Base-by-base conservation (phyloP, 73 alveolate species). In the Diophrys appendiculata region DNA sequence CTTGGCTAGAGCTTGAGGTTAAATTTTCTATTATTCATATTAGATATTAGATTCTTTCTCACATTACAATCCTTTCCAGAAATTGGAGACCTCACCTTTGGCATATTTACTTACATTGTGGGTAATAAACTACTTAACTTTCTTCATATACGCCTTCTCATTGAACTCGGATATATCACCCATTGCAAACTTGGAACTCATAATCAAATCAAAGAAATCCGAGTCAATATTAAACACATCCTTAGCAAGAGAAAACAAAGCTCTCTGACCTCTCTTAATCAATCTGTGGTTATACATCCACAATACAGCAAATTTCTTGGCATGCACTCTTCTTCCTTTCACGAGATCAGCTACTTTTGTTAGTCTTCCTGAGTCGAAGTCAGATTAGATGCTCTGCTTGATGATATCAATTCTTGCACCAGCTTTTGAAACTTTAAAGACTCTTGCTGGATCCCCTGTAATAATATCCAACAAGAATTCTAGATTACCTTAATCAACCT, bases 201-300 rank as follows among this genome's bases (percentile, higher is more conserved):
- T 52, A 8, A 73, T 24, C 5, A 52, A 25, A 3, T 52, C 32
- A 27, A 73, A 25, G 54, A 52, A 52, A 5, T 3, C 25, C 13
- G 82, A 72, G 64, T 73, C 82, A 1, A 73, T 73, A 13, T 73
- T 73, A 29, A 73, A 33, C 1, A 2, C 32, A 24, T 73, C 53
- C 27, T 3, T 73, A 2, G 60, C 73, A 27, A 73, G 28, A 13
- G 24, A 14, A 22, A 52, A 22, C 65, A 14, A 52, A 52, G 22
- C 55, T 22, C 27, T 5, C 3, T 18, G 31, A 5, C 72, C 83
- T 26, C 72, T 52, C 14, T 54, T 22, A 1, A 75, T 30, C 35
- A 75, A 24, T 25, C 56, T 33, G 75, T 75, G 56, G 31, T 52
- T 14, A 65, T 54, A 0, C 1, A 75, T 54, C 83, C 83, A 75